Percentiles rank a stretch among this genome's conserved stretches.
phyloP scores from a whole-genome alignment of 306 rosid species.

The cucumber (Cucumis sativus) region Cucumber_9930_V3 NC_026659.2:14223501-14224000 shows the following conservation, averaged over 20 bases:
- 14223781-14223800: conserved; percentile 67
- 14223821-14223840: conserved; percentile 20
- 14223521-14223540: too few relatives aligned
- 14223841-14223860: background rate
- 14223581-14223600: too few relatives aligned
- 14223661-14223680: too few relatives aligned
- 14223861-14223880: background rate
- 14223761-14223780: conserved; percentile 70
- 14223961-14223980: conserved; percentile 64
- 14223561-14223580: too few relatives aligned
- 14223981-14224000: conserved; percentile 71
- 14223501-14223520: too few relatives aligned
- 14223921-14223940: conserved; percentile 60
- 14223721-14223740: background rate
- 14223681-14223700: too few relatives aligned
- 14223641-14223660: too few relatives aligned
- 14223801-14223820: conserved; percentile 67
- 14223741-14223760: conserved; percentile 46
- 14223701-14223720: too few relatives aligned
- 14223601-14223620: too few relatives aligned
- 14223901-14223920: background rate
- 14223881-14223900: background rate
- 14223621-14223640: too few relatives aligned
- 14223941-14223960: conserved; percentile 66
- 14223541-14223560: too few relatives aligned